Evolutionary conservation across 2,329 filamentous ascomycete genomes (phyloP).

Genomic region (Penicillium griseofulvum): DNA sequence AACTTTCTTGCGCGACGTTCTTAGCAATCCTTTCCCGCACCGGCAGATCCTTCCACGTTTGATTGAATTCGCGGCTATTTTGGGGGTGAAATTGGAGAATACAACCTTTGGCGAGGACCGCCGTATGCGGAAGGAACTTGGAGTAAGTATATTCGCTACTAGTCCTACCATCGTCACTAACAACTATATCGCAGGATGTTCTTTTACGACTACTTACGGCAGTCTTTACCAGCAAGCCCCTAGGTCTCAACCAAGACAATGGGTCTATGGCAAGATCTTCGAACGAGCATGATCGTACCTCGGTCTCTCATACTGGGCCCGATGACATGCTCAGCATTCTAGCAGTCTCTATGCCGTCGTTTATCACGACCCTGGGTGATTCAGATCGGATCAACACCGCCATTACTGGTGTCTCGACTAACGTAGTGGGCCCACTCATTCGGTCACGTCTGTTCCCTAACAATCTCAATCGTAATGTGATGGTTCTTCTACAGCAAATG

Average conservation of each 20-base stretch:
- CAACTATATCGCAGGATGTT: constrained; percentile 62
- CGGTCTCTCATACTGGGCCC: constrained; percentile 49
- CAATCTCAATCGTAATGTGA: constrained; percentile 68
- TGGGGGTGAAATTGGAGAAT: constrained; percentile 95
- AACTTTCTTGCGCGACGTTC: constrained; percentile 80
- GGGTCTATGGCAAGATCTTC: constrained; percentile 40
- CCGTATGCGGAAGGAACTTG: constrained; percentile 85
- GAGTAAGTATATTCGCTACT: constrained; percentile 55
- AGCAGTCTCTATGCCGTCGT: constrained; percentile 71
- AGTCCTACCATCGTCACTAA: constrained; percentile 19
- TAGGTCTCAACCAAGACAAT: constrained; percentile 65
- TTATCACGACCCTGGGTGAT: constrained; percentile 80
- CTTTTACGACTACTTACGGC: constrained; percentile 85
- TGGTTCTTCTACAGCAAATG: constrained; percentile 74
- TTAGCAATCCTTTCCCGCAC: constrained; percentile 92
- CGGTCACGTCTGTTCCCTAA: constrained; percentile 84
- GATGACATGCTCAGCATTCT: constrained; percentile 80
- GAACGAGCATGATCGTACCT: constrained; percentile 42
- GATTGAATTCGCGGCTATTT: constrained; percentile 81
- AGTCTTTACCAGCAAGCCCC: constrained; percentile 86
- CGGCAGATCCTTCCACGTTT: constrained; percentile 82
- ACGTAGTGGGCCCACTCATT: constrained; percentile 76
- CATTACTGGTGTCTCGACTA: constrained; percentile 76
- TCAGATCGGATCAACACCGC: constrained; percentile 78
- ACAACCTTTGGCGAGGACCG: constrained; percentile 95